Evolutionary conservation across 257 asterid genomes (phyloP), one percentile per base, ranked within the genome.

Genomic region (Linaria vulgaris): DNA sequence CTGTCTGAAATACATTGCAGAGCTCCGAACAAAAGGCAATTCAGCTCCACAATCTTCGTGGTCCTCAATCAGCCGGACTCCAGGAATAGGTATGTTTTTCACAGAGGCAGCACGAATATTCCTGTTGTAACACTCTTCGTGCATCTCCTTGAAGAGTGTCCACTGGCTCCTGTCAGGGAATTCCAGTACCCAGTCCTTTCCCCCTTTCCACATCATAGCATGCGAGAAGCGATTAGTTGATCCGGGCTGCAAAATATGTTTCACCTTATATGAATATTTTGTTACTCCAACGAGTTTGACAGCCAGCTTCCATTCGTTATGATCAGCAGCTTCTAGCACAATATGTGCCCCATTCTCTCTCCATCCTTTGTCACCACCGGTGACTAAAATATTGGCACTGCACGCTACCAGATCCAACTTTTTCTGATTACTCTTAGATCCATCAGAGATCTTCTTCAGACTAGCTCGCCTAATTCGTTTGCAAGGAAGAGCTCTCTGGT

Each of bases 131-230:
- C 99, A 89, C 80, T 89, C 97, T 78, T 89, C 99, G 39, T 89
- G 80, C 83, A 92, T 78, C 88, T 89, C 99, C 85, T 89, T 89
- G 84, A 92, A 92, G 66, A 87, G 79, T 61, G 67, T 72, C 97
- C 99, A 92, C 72, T 89, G 99, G 76, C 87, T 78, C 69, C 98
- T 76, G 68, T 92, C 96, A 64, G 91, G 87, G 65, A 92, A 92
- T 82, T 92, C 98, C 69, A 92, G 76, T 20, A 78, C 85, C 98
- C 98, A 92, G 70, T 92, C 97, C 76, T 89, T 92, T 64, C 97
- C 98, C 61, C 97, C 96, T 76, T 84, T 92, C 97, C 98, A 92
- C 91, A 92, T 85, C 97, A 92, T 84, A 74, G 98, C 98, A 87
- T 92, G 96, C 0, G 98, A 79, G 74, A 68, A 89, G 61, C 96